These are phyloP conservation scores for Cokeromyces recurvatus DNA, from an alignment of 371 early-diverging fungal genomes.

Conservation along the genomic window DNA sequence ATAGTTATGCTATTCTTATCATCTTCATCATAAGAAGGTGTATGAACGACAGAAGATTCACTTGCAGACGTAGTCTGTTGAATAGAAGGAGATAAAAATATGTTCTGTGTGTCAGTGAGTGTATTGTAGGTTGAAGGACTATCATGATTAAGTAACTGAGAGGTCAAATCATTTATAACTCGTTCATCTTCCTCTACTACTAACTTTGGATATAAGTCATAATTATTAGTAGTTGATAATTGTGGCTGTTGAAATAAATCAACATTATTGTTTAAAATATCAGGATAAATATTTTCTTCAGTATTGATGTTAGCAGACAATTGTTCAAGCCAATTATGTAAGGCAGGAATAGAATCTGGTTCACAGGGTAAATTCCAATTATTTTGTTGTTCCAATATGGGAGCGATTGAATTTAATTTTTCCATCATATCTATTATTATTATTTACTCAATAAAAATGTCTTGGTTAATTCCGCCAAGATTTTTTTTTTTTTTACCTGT, in stretches of 20 bases:
- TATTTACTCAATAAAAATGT: background rate
- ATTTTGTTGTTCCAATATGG: constrained; percentile 8
- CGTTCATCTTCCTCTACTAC: no score
- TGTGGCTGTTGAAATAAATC: background rate
- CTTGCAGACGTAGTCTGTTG: background rate
- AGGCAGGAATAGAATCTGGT: constrained; percentile 33
- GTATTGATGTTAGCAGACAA: constrained; percentile 40
- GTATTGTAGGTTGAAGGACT: no score
- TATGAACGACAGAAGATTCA: constrained; percentile 4
- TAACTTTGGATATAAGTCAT: constrained; percentile 19
- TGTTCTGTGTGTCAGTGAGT: background rate
- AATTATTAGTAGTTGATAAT: background rate
- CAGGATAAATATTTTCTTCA: constrained; percentile 25
- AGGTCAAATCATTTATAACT: no score
- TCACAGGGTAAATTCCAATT: constrained; percentile 32
- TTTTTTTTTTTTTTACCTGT: constrained; percentile 29
- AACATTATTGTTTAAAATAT: background rate
- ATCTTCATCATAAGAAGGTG: constrained; percentile 6
- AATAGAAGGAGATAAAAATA: background rate
- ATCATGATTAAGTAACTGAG: no score
- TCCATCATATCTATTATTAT: constrained; percentile 42
- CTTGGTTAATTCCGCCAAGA: background rate
- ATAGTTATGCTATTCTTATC: background rate
- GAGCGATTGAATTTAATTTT: constrained; percentile 33
- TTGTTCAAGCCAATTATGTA: constrained; percentile 49